Evolutionary conservation across 1,284 basidiomycete genomes (phyloP).

Genomic region (Erythrobasidium hasegawianum): DNA sequence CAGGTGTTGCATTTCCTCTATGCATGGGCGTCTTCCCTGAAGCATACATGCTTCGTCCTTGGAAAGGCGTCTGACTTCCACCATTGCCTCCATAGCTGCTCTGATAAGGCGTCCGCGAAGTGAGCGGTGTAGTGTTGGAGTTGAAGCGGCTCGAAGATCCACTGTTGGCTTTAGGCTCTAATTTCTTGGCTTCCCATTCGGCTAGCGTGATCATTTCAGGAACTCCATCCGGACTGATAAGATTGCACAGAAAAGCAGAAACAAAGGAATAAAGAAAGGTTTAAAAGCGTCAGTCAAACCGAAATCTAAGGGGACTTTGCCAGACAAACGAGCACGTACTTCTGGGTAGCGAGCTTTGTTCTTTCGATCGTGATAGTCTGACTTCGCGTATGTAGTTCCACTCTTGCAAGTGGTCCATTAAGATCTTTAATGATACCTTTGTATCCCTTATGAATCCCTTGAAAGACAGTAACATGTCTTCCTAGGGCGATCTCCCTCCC

Average conservation of each 20-base stretch:
- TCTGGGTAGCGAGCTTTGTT: slow-evolving; percentile 47
- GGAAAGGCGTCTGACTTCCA: background rate
- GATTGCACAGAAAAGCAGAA: too few species aligned
- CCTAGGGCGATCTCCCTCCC: slow-evolving; percentile 81
- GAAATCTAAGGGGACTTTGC: too few species aligned
- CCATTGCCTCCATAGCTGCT: background rate
- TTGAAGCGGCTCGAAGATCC: too few species aligned
- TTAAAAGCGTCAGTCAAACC: too few species aligned
- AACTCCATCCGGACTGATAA: too few species aligned
- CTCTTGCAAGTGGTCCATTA: slow-evolving; percentile 78
- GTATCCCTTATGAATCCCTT: slow-evolving; percentile 87
- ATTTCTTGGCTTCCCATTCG: too few species aligned
- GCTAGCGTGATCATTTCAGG: too few species aligned
- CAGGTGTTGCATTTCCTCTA: slow-evolving; percentile 19
- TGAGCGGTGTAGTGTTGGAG: slow-evolving; percentile 8
- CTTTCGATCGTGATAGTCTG: slow-evolving; percentile 85
- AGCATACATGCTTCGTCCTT: background rate
- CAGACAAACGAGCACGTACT: too few species aligned
- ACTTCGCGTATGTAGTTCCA: slow-evolving; percentile 86
- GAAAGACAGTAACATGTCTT: slow-evolving; percentile 71
- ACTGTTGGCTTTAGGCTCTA: too few species aligned
- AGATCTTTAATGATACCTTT: slow-evolving; percentile 92
- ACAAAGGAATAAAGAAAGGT: too few species aligned
- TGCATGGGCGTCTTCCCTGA: slow-evolving; percentile 28
- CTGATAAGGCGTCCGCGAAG: background rate